Base-by-base conservation (phyloP, 345 rosid genomes). In the Punica granatum region DNA sequence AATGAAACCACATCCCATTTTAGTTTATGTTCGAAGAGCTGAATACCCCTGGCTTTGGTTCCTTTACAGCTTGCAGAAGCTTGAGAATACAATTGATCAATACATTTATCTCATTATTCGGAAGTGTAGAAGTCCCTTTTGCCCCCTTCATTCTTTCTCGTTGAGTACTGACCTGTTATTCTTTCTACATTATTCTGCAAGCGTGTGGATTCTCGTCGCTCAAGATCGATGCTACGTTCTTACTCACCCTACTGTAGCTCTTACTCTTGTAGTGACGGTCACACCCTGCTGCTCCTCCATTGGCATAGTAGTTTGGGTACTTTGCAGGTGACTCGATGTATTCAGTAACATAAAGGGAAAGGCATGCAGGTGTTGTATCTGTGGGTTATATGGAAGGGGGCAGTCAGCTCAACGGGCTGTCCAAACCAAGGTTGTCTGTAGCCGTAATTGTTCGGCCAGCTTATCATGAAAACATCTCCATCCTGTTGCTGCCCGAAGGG, bases 131-230 rank as follows among this genome's bases (percentile, higher is more conserved):
- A 16, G 37, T 23, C 21, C 4, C 19, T 13, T 61, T 14, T 33
- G 11, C 5, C 11, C 44, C 34, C 37, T 1, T 13, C 35, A 26
- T n/a, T n/a, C n/a, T n/a, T n/a, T n/a, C n/a, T n/a, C n/a, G n/a
- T n/a, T n/a, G n/a, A n/a, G n/a, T n/a, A n/a, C n/a, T n/a, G n/a
- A n/a, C n/a, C n/a, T n/a, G n/a, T n/a, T n/a, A 10, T 33, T 31
- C 43, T 35, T 60, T 73, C 69, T 84, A 86, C 80, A 79, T 71
- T 54, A 84, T 72, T 46, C 63, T 71, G 62, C 89, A 86, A 18
- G 91, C 88, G 69, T 88, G 81, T 18, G 89, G 95, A 71, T 88
- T 86, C 75, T 88, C 91, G 3, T 88, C 91, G 13, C 95, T 88
- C 66, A 88, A 88, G 26, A 88, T 81, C 13, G 91, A 84, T 49